These are phyloP conservation scores for Penicillium janthinellum DNA, from an alignment of 2,329 filamentous ascomycete genomes.

Conservation along the genomic window DNA sequence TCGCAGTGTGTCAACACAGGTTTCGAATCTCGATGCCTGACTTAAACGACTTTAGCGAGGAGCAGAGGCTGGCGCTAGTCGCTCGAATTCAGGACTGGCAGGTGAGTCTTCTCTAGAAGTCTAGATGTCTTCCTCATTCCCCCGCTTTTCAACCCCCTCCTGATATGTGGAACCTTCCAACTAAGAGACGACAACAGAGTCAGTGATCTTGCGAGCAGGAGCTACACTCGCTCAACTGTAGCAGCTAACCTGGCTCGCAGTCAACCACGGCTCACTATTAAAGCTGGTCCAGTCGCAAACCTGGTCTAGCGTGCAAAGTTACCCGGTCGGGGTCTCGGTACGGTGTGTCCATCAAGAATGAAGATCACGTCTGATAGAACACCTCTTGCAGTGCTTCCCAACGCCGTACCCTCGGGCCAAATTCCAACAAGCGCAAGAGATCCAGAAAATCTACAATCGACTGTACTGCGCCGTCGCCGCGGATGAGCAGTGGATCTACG, in stretches of 20 bases:
- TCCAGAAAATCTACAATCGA: slow-evolving; percentile 64
- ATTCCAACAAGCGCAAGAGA: slow-evolving; percentile 52
- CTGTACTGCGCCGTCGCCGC: slow-evolving; percentile 53
- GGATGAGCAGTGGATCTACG: slow-evolving; percentile 43
- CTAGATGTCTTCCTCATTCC: not conserved
- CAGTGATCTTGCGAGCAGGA: not conserved
- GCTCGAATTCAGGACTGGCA: slow-evolving; percentile 45
- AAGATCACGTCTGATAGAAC: not conserved
- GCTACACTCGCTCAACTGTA: not conserved
- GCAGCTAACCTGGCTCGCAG: not conserved
- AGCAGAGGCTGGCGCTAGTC: slow-evolving; percentile 33
- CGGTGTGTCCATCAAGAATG: not conserved
- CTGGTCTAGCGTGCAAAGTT: slow-evolving; percentile 32
- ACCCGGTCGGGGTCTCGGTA: slow-evolving; percentile 37
- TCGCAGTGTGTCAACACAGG: not conserved
- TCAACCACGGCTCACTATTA: slow-evolving; percentile 46
- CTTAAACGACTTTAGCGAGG: slow-evolving; percentile 36
- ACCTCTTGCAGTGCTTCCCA: slow-evolving; percentile 27
- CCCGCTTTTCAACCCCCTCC: not conserved
- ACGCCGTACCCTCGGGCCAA: slow-evolving; percentile 35
- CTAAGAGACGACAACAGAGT: not conserved
- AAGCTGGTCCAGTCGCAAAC: slow-evolving; percentile 34
- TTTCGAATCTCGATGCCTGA: not conserved
- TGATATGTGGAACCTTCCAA: not conserved
- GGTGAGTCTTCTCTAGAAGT: not conserved